Base-by-base conservation (phyloP, 2,329 filamentous ascomycete genomes). In the Talaromyces sp. region DNA sequence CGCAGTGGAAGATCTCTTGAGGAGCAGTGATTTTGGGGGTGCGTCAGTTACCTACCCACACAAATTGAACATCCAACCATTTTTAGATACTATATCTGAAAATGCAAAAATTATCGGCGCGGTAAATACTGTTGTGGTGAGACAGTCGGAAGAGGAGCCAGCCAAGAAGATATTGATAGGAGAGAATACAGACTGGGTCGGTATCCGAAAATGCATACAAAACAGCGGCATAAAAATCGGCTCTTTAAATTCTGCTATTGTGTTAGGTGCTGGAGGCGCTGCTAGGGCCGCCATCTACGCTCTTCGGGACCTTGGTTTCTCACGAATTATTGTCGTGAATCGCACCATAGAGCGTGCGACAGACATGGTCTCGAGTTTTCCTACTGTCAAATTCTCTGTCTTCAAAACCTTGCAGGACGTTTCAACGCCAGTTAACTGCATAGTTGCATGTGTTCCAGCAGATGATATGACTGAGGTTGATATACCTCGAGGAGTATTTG, bases 11-110 rank as follows among this genome's bases (percentile, higher is more conserved):
- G 77, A 83, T 3, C 73, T 90, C 41, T 86, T 97, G 63, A 84
- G 84, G 2, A 79, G 85, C 1, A 79, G 87, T 2, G 82, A 88
- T 68, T 97, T 97, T 73, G 93, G 93, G 10, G 93, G 93, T 62
- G 92, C 90, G 1, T 95, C 91, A 10, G 91, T 97, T 47, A 97
- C 69, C 7, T 68, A 62, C 57, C 69, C 68, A 2, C 69, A 70
- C 35, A 71, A 70, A 45, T 66, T 70, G 6, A 61, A 63, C 22
- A 63, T 68, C 24, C 35, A 60, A 16, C 43, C 43, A 11, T 37
- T 67, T 16, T 58, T 68, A 16, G 50, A 68, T 22, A 56, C 41
- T 1, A 60, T 67, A 16, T 69, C 68, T 5, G 59, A 65, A 3
- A 39, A 63, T 35, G 59, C 59, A 16, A 50, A 22, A 7, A 61